Conservation (phyloP, 169 alveolate species). For the Eimeria sp. region DNA sequence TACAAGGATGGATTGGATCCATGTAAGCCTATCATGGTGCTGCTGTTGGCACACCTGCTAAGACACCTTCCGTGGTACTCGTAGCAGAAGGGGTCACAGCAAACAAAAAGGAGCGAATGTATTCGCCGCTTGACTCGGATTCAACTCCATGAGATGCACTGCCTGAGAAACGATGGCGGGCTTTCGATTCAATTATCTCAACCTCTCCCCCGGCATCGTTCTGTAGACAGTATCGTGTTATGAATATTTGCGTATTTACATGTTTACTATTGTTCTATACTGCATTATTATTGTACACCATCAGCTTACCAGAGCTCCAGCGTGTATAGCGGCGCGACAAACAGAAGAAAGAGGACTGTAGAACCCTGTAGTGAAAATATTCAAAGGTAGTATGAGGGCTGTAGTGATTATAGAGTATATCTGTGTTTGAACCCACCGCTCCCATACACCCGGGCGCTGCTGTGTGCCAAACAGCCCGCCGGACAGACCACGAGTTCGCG, state of each 20-base stretch:
- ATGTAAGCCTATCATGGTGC: background rate
- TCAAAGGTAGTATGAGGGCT: background rate
- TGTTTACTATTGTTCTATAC: background rate
- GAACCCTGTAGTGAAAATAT: slow-evolving; percentile 86
- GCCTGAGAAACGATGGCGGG: slow-evolving; percentile 68
- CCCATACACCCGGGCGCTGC: slow-evolving; percentile 82
- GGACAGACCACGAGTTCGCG: slow-evolving; percentile 90
- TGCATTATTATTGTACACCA: no score
- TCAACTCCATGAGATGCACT: slow-evolving; percentile 31
- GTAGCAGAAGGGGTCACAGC: background rate
- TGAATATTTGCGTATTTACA: background rate
- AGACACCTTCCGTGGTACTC: background rate
- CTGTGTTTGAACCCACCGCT: slow-evolving; percentile 68
- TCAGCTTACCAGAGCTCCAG: slow-evolving; percentile 82
- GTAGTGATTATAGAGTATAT: background rate
- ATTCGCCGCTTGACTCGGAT: slow-evolving; percentile 64
- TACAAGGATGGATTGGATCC: background rate
- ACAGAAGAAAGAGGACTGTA: slow-evolving; percentile 93
- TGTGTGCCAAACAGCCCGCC: slow-evolving; percentile 86
- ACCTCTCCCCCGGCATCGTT: slow-evolving; percentile 84
- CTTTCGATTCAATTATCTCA: slow-evolving; percentile 64
- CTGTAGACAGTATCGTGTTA: background rate
- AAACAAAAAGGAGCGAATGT: slow-evolving; percentile 72
- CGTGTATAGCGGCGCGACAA: slow-evolving; percentile 94
- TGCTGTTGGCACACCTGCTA: background rate